Evolutionary conservation across 1,284 basidiomycete species (phyloP).

Genomic region (Moesziomyces antarcticus): DNA sequence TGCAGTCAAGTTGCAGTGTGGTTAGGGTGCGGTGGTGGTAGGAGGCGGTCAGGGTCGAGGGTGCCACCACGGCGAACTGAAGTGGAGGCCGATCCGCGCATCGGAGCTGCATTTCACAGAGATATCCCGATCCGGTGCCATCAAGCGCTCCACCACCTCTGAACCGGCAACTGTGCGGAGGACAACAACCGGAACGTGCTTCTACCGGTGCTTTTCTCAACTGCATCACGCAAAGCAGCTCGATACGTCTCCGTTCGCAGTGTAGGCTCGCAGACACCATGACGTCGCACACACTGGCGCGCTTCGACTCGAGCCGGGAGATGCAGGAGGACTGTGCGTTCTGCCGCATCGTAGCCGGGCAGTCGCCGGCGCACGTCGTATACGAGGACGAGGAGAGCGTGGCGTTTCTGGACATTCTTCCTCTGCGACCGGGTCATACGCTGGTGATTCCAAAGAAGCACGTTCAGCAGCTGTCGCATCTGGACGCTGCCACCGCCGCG

Average conservation of each 20-base stretch:
- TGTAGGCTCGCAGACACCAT: constrained; percentile 1
- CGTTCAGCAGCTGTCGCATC: constrained; percentile 19
- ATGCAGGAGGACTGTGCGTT: constrained; percentile 44
- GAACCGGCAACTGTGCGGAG: no score
- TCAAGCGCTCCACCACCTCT: no score
- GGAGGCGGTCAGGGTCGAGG: background rate
- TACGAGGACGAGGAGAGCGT: constrained; percentile 73
- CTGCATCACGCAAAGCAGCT: no score
- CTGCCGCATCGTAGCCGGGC: constrained; percentile 28
- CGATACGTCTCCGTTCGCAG: no score
- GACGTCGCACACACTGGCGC: constrained; percentile 44
- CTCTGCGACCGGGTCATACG: constrained; percentile 72
- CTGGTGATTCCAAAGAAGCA: constrained; percentile 52
- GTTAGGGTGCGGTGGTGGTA: background rate
- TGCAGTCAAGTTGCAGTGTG: background rate
- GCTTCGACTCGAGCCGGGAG: constrained; percentile 32
- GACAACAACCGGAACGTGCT: no score
- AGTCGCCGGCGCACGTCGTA: constrained; percentile 33
- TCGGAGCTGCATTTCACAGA: no score
- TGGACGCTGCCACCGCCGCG: constrained; percentile 24
- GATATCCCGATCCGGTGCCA: no score
- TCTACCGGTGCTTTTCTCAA: no score
- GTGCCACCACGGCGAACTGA: no score
- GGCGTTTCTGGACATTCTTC: constrained; percentile 79
- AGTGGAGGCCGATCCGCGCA: no score